phyloP scores from a whole-genome alignment of 2,329 filamentous ascomycete genomes.

The Colletotrichum lindemuthianum region DNA sequence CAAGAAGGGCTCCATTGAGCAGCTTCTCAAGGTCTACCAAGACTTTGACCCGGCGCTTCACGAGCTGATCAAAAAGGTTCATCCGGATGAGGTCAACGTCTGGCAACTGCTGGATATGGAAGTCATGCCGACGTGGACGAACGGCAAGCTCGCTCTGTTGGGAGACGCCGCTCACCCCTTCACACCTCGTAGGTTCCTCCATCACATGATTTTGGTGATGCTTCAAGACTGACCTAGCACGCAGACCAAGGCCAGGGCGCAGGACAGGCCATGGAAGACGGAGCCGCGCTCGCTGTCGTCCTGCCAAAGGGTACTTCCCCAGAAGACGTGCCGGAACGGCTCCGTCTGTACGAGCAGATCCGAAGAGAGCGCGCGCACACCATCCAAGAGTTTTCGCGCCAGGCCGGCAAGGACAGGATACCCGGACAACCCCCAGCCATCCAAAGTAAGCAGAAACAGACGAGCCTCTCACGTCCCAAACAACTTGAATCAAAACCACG shows the following conservation, averaged over 20 bases:
- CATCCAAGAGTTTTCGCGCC: constrained; percentile 67
- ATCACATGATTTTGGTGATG: no score
- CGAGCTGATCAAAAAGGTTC: constrained; percentile 53
- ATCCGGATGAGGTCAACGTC: constrained; percentile 58
- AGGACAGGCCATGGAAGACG: constrained; percentile 73
- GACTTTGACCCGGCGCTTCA: constrained; percentile 54
- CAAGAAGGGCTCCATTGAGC: constrained; percentile 46
- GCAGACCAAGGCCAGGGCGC: constrained; percentile 68
- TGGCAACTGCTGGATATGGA: constrained; percentile 73
- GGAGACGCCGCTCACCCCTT: constrained; percentile 78
- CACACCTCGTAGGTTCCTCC: constrained; percentile 59
- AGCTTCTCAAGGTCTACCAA: constrained; percentile 51
- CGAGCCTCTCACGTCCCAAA: no score
- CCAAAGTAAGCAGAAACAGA: constrained; percentile 14
- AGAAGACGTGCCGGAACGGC: constrained; percentile 61
- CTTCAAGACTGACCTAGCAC: not conserved
- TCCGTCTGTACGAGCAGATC: constrained; percentile 68
- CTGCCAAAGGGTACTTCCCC: constrained; percentile 56
- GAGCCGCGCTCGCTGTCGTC: constrained; percentile 65
- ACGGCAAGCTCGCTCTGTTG: constrained; percentile 64
- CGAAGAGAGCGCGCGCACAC: constrained; percentile 65
- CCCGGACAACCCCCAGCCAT: constrained; percentile 11
- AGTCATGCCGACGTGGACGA: constrained; percentile 63
- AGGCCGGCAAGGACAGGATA: constrained; percentile 56
- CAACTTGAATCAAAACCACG: not conserved